Evolutionary conservation across 1,284 basidiomycete species (phyloP), one percentile per base, ranked within the genome.

Genomic region (Cryptococcus amylolentus): DNA sequence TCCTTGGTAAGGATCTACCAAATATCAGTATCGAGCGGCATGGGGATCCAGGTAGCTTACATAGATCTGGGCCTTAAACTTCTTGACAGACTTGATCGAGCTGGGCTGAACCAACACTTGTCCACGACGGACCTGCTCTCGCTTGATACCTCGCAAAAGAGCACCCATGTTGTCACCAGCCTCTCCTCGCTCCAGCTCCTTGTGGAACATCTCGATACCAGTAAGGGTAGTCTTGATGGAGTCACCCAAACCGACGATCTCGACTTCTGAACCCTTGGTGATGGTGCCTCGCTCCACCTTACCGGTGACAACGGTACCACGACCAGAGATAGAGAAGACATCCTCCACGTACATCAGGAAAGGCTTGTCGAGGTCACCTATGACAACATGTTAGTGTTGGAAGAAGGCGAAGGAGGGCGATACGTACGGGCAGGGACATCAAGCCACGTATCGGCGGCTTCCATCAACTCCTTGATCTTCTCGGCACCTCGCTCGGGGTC

Each of bases 101-200:
- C 91, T 91, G 38, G 94, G 93, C 40, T 86, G 83, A 69, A 88
- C 85, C 73, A 98, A 83, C 61, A 98, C 89, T 78, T 95, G 91
- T 50, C 96, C 96, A 70, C 96, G 89, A 67, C 84, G 84, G 74
- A 99, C 81, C 79, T 98, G 93, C 77, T 98, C 96, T 67, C 95
- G 88, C 82, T 98, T 98, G 77, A 98, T 82, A 78, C 96, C 94
- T 80, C 96, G 91, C 54, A 99, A 86, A 48, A 99, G 83, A 58
- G 89, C 91, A 70, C 96, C 96, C 92, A 98, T 98, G 83, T 98
- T 98, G 81, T 99, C 96, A 74, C 96, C 96, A 65, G 96, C 95
- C 79, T 98, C 91, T 63, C 92, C 95, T 60, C 93, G 86, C 55
- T 98, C 96, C 61, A 99, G 85, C 81, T 99, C 96, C 83, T 97